A percentile compares a stretch with the other conserved stretches of the same genome.
These are phyloP conservation scores for Fusarium sp. DNA, from an alignment of 2,329 filamentous ascomycete genomes.

Conservation along the genomic window DNA sequence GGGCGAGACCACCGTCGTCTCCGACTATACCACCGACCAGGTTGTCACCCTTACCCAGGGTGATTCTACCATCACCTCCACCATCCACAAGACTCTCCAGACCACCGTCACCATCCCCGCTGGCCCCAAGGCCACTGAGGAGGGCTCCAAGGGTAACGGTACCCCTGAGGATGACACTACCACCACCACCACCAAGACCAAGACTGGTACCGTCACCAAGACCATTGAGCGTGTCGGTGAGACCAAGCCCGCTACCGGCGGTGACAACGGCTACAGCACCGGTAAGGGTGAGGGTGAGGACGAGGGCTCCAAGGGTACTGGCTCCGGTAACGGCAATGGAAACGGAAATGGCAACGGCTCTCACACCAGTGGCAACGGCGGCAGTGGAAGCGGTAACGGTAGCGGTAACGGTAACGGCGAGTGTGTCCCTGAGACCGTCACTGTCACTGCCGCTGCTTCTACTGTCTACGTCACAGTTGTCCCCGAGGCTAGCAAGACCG, in stretches of 20 bases:
- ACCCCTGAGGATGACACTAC: slow-evolving; percentile 47
- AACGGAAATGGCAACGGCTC: slow-evolving; percentile 21
- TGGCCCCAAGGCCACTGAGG: slow-evolving; percentile 26
- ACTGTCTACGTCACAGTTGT: slow-evolving; percentile 53
- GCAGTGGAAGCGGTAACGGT: no score
- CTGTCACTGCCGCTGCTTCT: slow-evolving; percentile 48
- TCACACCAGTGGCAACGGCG: neutral
- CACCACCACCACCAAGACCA: slow-evolving; percentile 53
- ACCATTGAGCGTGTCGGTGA: slow-evolving; percentile 47
- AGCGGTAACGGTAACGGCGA: slow-evolving; percentile 14
- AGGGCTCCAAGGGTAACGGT: slow-evolving; percentile 34
- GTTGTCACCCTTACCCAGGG: slow-evolving; percentile 51
- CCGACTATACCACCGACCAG: slow-evolving; percentile 47
- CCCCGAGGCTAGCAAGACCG: slow-evolving; percentile 35
- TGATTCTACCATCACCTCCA: slow-evolving; percentile 54
- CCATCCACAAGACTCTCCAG: slow-evolving; percentile 56
- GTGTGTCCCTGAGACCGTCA: slow-evolving; percentile 44
- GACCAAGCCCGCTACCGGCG: slow-evolving; percentile 37
- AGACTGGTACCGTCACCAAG: slow-evolving; percentile 51
- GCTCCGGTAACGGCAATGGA: slow-evolving; percentile 1
- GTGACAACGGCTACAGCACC: slow-evolving; percentile 33
- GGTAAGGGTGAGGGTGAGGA: slow-evolving; percentile 12
- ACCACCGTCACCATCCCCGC: slow-evolving; percentile 50
- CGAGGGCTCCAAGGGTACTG: slow-evolving; percentile 24
- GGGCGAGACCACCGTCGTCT: slow-evolving; percentile 40